Conservation (phyloP, 371 early-diverging fungal species). For the Nematocida major region DNA sequence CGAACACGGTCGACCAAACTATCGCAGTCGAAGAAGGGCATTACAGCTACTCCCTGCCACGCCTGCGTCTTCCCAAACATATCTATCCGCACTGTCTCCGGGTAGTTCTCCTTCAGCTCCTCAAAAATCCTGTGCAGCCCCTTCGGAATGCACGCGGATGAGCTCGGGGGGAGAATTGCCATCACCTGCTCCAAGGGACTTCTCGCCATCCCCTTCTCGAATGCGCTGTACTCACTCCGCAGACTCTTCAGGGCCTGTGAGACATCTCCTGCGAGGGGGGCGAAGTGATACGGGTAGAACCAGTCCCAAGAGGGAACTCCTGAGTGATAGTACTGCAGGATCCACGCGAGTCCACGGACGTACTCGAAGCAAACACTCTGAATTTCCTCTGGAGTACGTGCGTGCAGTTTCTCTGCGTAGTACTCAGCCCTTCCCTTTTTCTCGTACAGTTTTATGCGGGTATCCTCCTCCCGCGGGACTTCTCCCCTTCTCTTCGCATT, state of each 20-base stretch:
- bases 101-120: slow-evolving; percentile 80
- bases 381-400: slow-evolving; percentile 50
- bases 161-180: slow-evolving; percentile 84
- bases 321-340: slow-evolving; percentile 86
- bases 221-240: slow-evolving; percentile 68
- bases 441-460: not conserved
- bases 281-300: slow-evolving; percentile 94
- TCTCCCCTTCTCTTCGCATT: slow-evolving; percentile 45
- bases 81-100: slow-evolving; percentile 78
- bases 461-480: slow-evolving; percentile 6
- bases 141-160: slow-evolving; percentile 65
- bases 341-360: slow-evolving; percentile 92
- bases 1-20: slow-evolving; percentile 38
- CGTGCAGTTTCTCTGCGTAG: slow-evolving; percentile 58
- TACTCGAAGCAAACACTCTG: slow-evolving; percentile 71
- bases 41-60: slow-evolving; percentile 75
- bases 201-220: slow-evolving; percentile 70
- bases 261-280: slow-evolving; percentile 86
- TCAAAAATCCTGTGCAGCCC: slow-evolving; percentile 74
- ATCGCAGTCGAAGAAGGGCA: slow-evolving; percentile 61
- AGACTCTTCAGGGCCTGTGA: slow-evolving; percentile 47
- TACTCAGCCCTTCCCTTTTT: slow-evolving; percentile 60
- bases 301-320: slow-evolving; percentile 92
- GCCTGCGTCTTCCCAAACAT: slow-evolving; percentile 89
- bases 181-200: slow-evolving; percentile 90